A percentile compares a stretch with the other conserved stretches of the same genome.
Conservation (phyloP, 2,329 filamentous ascomycete species). For the Emericellopsis atlantica region DNA sequence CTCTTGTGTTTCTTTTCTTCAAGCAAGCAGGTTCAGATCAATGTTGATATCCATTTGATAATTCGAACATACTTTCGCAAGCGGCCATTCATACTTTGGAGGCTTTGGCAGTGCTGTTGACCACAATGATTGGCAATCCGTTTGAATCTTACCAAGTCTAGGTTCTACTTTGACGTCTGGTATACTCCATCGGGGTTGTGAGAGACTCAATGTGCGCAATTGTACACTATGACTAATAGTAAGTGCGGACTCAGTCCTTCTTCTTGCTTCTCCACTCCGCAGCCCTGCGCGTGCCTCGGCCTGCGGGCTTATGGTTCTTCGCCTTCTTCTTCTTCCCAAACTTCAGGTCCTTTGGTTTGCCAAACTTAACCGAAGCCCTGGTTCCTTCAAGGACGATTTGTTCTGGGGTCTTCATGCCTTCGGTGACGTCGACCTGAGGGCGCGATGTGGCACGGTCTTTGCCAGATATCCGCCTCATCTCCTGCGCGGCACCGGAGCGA, state of each 20-base stretch:
- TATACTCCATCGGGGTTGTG: too few relatives aligned
- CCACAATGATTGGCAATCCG: neutral
- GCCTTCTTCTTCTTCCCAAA: slow-evolving; percentile 44
- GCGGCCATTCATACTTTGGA: neutral
- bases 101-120: neutral
- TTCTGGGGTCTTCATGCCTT: slow-evolving; percentile 46
- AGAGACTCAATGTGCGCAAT: neutral
- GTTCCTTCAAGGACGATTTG: slow-evolving; percentile 72
- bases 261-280: slow-evolving; percentile 32
- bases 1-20: slow-evolving; percentile 3
- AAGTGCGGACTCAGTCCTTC: neutral
- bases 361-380: slow-evolving; percentile 55
- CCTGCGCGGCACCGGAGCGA: slow-evolving; percentile 26
- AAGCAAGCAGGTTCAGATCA: slow-evolving; percentile 15
- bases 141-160: neutral
- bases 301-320: slow-evolving; percentile 20
- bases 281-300: slow-evolving; percentile 24
- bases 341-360: slow-evolving; percentile 48
- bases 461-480: slow-evolving; percentile 6
- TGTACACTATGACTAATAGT: too few relatives aligned
- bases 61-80: neutral
- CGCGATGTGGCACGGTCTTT: slow-evolving; percentile 3
- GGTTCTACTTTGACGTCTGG: too few relatives aligned
- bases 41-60: slow-evolving; percentile 15
- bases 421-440: neutral